These are phyloP conservation scores for Phytophthora brassicae DNA, from an alignment of 352 stramenopile genomes.

Conservation along the genomic window DNA sequence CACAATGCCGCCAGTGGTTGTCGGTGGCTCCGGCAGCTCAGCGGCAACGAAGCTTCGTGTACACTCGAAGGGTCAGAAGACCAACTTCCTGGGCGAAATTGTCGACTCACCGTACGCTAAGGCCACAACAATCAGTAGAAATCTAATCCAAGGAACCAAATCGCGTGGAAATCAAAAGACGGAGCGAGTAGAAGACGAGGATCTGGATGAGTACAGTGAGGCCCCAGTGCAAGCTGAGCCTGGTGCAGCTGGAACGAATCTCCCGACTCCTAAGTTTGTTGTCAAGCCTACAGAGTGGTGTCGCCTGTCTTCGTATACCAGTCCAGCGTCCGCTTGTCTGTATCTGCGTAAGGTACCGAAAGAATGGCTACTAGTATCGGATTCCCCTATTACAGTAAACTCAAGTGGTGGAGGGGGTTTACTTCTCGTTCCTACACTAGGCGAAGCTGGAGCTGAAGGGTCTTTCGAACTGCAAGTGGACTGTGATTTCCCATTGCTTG, in stretches of 20 bases:
- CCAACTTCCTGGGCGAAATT: constrained; percentile 71
- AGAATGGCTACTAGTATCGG: constrained; percentile 50
- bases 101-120: constrained; percentile 52
- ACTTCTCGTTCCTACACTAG: constrained; percentile 76
- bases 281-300: constrained; percentile 81
- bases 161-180: constrained; percentile 6
- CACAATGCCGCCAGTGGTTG: constrained; percentile 5
- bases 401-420: constrained; percentile 46
- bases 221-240: constrained; percentile 10
- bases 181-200: constrained; percentile 16
- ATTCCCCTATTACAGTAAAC: constrained; percentile 20
- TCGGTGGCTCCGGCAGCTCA: constrained; percentile 19
- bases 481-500: constrained; percentile 66
- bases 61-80: constrained; percentile 55
- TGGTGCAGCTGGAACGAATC: constrained; percentile 4
- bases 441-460: constrained; percentile 64
- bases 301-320: constrained; percentile 61
- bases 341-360: constrained; percentile 67
- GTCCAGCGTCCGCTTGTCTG: constrained; percentile 52
- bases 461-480: constrained; percentile 89
- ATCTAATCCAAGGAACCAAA: constrained; percentile 28
- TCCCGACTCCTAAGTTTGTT: constrained; percentile 64
- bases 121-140: constrained; percentile 25
- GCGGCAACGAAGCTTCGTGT: constrained; percentile 43
- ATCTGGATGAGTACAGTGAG: constrained; percentile 26